Base-by-base conservation (phyloP, 805 yeast species). In the Candida gorgasii region DNA sequence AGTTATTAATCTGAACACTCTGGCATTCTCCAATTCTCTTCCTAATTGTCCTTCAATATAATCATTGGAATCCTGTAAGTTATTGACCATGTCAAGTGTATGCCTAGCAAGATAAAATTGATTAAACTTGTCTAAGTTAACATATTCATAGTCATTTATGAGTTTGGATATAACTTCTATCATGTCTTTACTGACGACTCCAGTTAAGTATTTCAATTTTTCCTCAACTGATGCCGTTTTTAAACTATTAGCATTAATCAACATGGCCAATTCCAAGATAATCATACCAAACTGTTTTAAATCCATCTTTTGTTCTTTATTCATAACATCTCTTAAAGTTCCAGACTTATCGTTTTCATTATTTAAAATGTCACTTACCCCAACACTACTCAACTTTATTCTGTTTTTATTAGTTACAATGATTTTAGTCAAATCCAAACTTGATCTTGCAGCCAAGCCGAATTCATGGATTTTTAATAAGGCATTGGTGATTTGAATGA, bases 1-100 rank as follows among this genome's bases (percentile, higher is more conserved):
- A 45, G 89, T 72, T 57, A 92, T 67, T 31, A 93, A 71, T 46
- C 98, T 73, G 52, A 92, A 89, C 22, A 93, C 65, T 46, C 98
- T 73, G 3, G 86, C 93, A 61, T 93, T 93, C 60, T 93, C 98
- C 18, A 90, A 65, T 61, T 92, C 98, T 42, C 76, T 73, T 12
- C 79, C 61, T 29, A 93, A 64, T 46, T 76, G 78, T 3, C 77
- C 65, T 57, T 85, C 90, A 50, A 76, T 69, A 53, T 63, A 76
- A 52, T 86, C 93, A 4, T 75, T 63, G 40, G 70, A 63, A 32
- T 69, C 69, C 55, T 78, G 76, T 14, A 80, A 56, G 2, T 75
- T 75, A 52, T 83, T 76, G 35, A 80, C 48, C 34, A 81, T 58
- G 30, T 73, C 73, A 11, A 45, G 32, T 23, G 45, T 22, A 28